phyloP scores from a whole-genome alignment of 805 yeast species.

The Candida boleticola region DNA sequence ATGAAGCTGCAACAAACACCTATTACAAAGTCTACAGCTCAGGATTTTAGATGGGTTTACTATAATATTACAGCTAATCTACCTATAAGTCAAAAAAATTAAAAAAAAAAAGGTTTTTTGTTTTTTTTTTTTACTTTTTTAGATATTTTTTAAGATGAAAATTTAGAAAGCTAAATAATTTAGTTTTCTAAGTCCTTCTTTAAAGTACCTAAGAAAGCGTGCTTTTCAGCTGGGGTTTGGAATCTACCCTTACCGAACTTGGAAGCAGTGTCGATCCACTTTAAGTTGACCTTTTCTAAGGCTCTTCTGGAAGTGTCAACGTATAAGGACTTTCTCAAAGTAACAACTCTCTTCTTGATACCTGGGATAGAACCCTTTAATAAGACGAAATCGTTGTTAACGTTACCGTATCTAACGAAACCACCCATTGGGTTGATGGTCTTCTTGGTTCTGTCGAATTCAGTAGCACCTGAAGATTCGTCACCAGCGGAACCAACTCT shows the following conservation, averaged over 20 bases:
- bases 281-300: conserved; percentile 91
- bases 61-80: too few relatives aligned
- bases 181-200: conserved; percentile 83
- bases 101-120: conserved; percentile 2
- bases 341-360: conserved; percentile 98
- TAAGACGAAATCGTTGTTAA: conserved; percentile 96
- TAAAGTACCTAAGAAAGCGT: conserved; percentile 98
- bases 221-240: conserved; percentile 99
- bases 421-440: conserved; percentile 99
- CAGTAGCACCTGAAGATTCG: conserved; percentile 92
- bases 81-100: background rate
- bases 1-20: too few relatives aligned
- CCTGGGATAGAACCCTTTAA: conserved; percentile 99
- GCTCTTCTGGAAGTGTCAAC: conserved; percentile 98
- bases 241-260: conserved; percentile 99
- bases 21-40: too few relatives aligned
- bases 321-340: conserved; percentile 98
- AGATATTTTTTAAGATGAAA: background rate
- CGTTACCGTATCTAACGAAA: conserved; percentile 98
- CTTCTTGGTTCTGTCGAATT: conserved; percentile 99
- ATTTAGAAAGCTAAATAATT: background rate
- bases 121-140: background rate
- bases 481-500: conserved; percentile 97
- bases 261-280: conserved; percentile 99
- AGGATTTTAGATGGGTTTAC: too few relatives aligned